phyloP scores from a whole-genome alignment of 331 rosid genomes.

The Quercus phellos region DNA sequence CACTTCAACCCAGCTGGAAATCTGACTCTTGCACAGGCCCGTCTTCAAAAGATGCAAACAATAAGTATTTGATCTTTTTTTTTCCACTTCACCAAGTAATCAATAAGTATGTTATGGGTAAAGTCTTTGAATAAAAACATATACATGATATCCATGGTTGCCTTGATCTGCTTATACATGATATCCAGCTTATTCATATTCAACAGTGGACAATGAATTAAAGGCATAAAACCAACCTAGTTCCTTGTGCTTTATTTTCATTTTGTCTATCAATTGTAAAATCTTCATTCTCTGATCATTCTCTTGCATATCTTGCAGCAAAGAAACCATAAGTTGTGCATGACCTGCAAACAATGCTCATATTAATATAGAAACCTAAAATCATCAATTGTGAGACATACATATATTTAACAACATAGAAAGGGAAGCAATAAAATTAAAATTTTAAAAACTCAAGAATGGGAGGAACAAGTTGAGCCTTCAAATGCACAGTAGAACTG shows the following conservation, averaged over 20 bases:
- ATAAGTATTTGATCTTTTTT: too few relatives aligned
- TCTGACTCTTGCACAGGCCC: too few relatives aligned
- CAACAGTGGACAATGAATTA: not conserved
- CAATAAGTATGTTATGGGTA: not conserved
- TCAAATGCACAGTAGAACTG: too few relatives aligned
- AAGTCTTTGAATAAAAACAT: not conserved
- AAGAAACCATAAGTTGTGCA: conserved; percentile 63
- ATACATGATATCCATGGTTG: not conserved
- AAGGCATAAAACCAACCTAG: conserved; percentile 51
- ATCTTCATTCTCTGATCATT: conserved; percentile 75
- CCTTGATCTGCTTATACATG: not conserved
- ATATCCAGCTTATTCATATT: conserved; percentile 4
- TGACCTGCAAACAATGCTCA: conserved; percentile 53
- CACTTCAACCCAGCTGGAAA: too few relatives aligned
- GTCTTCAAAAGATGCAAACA: too few relatives aligned
- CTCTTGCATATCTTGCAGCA: conserved; percentile 66
- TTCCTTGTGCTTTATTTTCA: conserved; percentile 68
- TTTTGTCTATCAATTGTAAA: conserved; percentile 77
- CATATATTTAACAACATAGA: not conserved
- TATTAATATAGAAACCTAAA: not conserved
- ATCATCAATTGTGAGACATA: not conserved
- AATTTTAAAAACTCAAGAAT: not conserved
- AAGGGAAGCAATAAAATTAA: not conserved
- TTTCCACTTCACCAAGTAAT: not conserved
- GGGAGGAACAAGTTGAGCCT: not conserved